A percentile compares a stretch with the other conserved stretches of the same genome.
phyloP scores from a whole-genome alignment of 1,139 yeast species.

The Spathaspora sp. region DNA sequence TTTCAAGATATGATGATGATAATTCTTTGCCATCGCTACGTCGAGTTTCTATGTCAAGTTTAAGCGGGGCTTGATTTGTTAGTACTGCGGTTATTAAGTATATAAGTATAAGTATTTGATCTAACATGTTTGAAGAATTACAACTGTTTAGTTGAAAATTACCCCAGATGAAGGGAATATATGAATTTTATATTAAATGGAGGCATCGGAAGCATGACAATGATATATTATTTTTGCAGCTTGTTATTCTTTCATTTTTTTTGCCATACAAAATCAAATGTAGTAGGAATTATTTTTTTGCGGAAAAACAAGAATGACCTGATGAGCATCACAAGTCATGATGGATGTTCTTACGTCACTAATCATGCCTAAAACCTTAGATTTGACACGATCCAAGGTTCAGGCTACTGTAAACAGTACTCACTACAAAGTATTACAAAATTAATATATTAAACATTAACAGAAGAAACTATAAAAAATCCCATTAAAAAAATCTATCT shows the following conservation, averaged over 20 bases:
- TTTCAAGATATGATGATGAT: background rate
- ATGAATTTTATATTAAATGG: background rate
- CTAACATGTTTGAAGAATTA: background rate
- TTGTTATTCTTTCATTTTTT: background rate
- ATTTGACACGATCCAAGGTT: too few species aligned
- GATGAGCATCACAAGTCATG: background rate
- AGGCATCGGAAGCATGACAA: too few species aligned
- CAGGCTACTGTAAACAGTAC: background rate
- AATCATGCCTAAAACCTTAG: too few species aligned
- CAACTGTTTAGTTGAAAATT: background rate
- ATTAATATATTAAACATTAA: slow-evolving; percentile 1
- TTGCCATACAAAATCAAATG: background rate
- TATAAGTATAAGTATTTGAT: background rate
- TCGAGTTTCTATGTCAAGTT: background rate
- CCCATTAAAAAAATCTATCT: background rate
- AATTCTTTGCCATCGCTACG: background rate
- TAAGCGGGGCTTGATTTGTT: background rate
- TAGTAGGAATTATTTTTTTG: background rate
- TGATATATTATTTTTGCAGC: background rate
- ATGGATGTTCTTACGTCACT: too few species aligned
- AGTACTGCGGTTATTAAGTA: background rate
- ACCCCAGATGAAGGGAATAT: background rate
- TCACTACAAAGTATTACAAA: background rate
- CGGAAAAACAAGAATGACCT: background rate
- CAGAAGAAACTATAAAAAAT: background rate